Evolutionary conservation across 2,329 filamentous ascomycete species (phyloP).

Genomic region (Fulvia fulva): DNA sequence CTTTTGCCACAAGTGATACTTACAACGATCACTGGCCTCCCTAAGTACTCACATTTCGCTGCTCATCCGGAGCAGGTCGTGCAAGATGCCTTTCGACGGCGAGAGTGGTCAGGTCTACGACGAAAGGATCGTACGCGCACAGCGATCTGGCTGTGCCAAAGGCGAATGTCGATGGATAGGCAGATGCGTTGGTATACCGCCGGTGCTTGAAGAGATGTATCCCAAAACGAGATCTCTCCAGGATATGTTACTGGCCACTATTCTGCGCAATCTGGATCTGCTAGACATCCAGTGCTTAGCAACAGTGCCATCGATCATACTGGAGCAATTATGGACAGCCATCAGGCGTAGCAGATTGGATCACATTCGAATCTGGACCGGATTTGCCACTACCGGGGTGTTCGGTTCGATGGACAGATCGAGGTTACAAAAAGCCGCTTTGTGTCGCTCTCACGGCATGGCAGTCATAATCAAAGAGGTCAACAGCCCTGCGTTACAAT

Average conservation of each 20-base stretch:
- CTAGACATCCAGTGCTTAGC: constrained; percentile 11
- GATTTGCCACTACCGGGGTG: not conserved
- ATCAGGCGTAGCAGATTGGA: not conserved
- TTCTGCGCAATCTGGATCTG: constrained; percentile 13
- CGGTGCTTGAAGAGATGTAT: not conserved
- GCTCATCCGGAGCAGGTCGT: too few relatives aligned
- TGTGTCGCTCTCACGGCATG: not conserved
- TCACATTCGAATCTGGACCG: not conserved
- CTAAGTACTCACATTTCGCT: not conserved
- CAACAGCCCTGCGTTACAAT: constrained; percentile 1
- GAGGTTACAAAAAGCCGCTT: not conserved
- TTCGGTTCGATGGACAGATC: not conserved
- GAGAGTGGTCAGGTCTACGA: constrained; percentile 18
- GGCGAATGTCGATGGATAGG: not conserved
- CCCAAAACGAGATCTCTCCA: constrained; percentile 1
- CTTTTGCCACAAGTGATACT: not conserved
- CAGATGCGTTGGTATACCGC: not conserved
- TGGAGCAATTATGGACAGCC: constrained; percentile 12
- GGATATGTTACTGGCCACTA: constrained; percentile 9
- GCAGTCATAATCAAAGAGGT: not conserved
- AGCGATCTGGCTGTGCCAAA: too few relatives aligned
- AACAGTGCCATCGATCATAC: not conserved
- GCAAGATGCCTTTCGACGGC: constrained; percentile 13
- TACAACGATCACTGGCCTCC: not conserved
- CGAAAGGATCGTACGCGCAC: constrained; percentile 13